A percentile compares a stretch with the other conserved stretches of the same genome.
Evolutionary conservation across 805 yeast species (phyloP).

Genomic region (Barnettozyma pratensis): DNA sequence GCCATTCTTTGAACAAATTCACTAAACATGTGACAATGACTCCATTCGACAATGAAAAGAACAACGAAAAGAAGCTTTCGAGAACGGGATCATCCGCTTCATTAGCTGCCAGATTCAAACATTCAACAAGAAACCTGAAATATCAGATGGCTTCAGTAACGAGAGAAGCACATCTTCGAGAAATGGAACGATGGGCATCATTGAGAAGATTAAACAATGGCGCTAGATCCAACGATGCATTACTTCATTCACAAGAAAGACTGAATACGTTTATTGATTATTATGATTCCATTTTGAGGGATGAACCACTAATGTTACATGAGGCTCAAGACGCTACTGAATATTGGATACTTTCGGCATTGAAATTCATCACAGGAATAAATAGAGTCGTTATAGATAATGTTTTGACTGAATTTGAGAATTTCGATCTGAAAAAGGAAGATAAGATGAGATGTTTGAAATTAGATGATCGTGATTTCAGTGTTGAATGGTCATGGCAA

Average conservation of each 20-base stretch:
- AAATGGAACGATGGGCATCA: conserved; percentile 17
- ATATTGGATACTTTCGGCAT: conserved; percentile 20
- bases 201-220: conserved; percentile 8
- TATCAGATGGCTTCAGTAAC: conserved; percentile 5
- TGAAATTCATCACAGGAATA: conserved; percentile 20
- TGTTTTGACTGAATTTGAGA: conserved; percentile 18
- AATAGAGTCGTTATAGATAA: conserved; percentile 7
- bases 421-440: conserved; percentile 14
- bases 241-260: conserved; percentile 14
- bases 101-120: not conserved
- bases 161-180: conserved; percentile 13
- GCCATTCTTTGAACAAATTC: conserved; percentile 3
- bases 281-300: conserved; percentile 14
- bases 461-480: conserved; percentile 11
- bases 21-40: conserved; percentile 17
- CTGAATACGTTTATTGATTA: conserved; percentile 15
- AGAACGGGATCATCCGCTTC: conserved; percentile 1
- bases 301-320: conserved; percentile 1
- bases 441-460: conserved; percentile 14
- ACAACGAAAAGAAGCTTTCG: not conserved
- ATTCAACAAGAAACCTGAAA: not conserved
- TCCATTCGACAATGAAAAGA: conserved; percentile 6
- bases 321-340: conserved; percentile 10
- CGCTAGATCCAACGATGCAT: conserved; percentile 12
- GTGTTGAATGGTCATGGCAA: conserved; percentile 23